Evolutionary conservation across 371 early-diverging fungal genomes (phyloP).

Genomic region (Rhizopus arrhizus): DNA sequence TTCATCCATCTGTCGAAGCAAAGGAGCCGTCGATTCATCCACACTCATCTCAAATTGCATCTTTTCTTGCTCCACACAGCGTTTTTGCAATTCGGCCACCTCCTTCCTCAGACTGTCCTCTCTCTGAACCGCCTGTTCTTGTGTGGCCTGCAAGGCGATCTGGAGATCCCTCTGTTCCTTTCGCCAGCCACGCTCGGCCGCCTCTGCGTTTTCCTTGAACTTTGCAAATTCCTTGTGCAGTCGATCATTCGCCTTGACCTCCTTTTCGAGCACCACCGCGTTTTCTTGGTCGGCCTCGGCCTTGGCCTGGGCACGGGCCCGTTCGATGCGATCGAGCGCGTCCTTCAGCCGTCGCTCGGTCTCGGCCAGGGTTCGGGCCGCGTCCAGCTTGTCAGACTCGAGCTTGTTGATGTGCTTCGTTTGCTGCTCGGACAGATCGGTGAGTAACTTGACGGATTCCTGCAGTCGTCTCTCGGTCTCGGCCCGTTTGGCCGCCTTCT

Average conservation of each 20-base stretch:
- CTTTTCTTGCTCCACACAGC: conserved; percentile 56
- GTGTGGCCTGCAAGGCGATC: conserved; percentile 55
- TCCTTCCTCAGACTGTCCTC: conserved; percentile 68
- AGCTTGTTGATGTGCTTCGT: conserved; percentile 64
- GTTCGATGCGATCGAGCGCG: conserved; percentile 28
- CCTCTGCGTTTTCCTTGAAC: conserved; percentile 38
- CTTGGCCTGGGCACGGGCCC: conserved; percentile 43
- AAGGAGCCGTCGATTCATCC: conserved; percentile 62
- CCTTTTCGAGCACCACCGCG: conserved; percentile 60
- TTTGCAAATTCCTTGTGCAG: conserved; percentile 59
- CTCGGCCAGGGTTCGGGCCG: conserved; percentile 46
- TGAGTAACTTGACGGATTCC: conserved; percentile 56
- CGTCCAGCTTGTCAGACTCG: conserved; percentile 54
- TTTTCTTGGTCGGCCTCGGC: conserved; percentile 51
- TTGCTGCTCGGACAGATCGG: conserved; percentile 63
- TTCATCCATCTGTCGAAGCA: conserved; percentile 70
- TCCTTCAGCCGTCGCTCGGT: conserved; percentile 47
- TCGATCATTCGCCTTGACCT: conserved; percentile 50
- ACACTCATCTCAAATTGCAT: conserved; percentile 58
- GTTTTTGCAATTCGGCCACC: conserved; percentile 54
- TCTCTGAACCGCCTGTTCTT: conserved; percentile 62
- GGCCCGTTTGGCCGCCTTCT: conserved; percentile 45
- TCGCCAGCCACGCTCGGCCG: conserved; percentile 40
- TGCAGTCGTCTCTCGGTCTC: conserved; percentile 62
- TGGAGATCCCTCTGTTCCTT: conserved; percentile 68